These are phyloP conservation scores for Rhizopogon rudus DNA, from an alignment of 768 basidiomycete species.

Conservation along the genomic window DNA sequence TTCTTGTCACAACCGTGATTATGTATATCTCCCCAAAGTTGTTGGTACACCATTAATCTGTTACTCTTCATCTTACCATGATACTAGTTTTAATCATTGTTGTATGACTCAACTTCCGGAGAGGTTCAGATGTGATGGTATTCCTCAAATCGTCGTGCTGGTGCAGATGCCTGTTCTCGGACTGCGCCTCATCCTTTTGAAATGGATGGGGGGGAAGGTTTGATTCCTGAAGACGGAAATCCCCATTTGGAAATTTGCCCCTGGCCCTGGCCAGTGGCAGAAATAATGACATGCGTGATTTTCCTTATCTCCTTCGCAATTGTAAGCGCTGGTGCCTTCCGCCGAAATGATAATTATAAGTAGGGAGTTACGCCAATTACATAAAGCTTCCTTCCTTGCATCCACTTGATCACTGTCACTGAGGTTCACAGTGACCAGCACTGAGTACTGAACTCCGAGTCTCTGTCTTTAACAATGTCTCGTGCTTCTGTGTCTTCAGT, in stretches of 20 bases:
- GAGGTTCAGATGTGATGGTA: not conserved
- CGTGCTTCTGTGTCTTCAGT: constrained; percentile 6
- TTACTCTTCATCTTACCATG: not conserved
- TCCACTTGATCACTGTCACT: not conserved
- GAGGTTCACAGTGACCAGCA: not conserved
- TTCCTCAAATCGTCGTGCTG: not conserved
- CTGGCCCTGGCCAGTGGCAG: no score
- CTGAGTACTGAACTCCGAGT: not conserved
- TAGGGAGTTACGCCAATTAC: no score
- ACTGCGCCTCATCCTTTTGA: not conserved
- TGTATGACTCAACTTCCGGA: not conserved
- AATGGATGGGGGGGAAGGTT: not conserved
- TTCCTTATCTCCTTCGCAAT: no score
- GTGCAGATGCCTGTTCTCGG: not conserved
- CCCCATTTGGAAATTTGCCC: no score
- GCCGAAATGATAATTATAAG: no score
- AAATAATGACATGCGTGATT: no score
- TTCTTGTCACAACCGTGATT: not conserved
- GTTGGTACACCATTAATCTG: not conserved
- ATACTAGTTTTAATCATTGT: not conserved
- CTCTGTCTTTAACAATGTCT: not conserved
- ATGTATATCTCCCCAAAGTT: not conserved
- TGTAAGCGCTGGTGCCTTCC: no score
- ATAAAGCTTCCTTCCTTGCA: not conserved
- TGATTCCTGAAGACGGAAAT: no score